Percentiles rank a stretch among this genome's conserved stretches.
These are phyloP conservation scores for Apium graveolens DNA, from an alignment of 129 eudicot species.

Conservation along the genomic window DNA sequence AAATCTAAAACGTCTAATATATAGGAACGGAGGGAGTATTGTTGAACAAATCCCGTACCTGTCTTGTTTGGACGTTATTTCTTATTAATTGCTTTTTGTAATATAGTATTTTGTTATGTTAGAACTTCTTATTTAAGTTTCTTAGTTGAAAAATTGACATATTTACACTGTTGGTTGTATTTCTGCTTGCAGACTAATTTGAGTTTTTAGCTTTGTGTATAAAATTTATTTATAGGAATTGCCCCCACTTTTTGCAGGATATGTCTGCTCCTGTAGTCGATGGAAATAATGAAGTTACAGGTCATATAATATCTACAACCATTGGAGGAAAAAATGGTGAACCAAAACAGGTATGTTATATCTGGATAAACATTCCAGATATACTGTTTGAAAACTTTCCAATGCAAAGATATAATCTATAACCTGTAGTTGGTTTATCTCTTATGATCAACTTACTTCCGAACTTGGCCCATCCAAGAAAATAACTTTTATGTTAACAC, in stretches of 20 bases:
- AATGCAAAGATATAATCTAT: not conserved
- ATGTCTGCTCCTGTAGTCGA: slow-evolving; percentile 60
- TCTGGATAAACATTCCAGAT: not conserved
- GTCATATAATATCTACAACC: slow-evolving; percentile 86
- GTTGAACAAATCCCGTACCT: not conserved
- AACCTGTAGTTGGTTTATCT: not conserved
- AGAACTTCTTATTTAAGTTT: not conserved
- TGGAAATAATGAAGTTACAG: slow-evolving; percentile 64
- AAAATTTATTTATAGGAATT: no score
- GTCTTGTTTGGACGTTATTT: not conserved
- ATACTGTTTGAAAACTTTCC: not conserved
- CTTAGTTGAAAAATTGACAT: not conserved
- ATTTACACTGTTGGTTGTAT: not conserved
- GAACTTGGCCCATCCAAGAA: not conserved
- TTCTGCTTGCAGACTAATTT: not conserved
- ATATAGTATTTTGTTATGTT: not conserved
- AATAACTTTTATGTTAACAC: not conserved
- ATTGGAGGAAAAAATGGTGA: slow-evolving; percentile 96
- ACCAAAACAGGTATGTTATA: slow-evolving; percentile 73
- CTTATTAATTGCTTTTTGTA: not conserved
- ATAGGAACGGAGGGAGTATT: no score
- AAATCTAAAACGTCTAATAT: no score
- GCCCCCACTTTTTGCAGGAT: slow-evolving; percentile 31
- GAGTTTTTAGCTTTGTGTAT: no score
- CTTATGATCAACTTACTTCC: not conserved